These are phyloP conservation scores for Phytophthora kernoviae DNA, from an alignment of 352 stramenopile species.

Conservation along the genomic window DNA sequence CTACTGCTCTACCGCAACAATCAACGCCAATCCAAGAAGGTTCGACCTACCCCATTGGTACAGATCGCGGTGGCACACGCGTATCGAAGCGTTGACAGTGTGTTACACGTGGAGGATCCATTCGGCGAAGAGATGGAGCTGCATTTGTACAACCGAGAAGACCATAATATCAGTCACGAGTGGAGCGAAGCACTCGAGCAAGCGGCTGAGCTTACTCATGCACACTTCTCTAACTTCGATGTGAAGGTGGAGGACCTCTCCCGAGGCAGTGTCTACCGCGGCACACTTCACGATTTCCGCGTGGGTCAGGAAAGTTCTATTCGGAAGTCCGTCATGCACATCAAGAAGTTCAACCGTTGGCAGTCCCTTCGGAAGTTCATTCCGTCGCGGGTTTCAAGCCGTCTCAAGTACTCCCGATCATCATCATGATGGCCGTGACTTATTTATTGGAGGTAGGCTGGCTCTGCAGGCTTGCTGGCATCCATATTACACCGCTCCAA, in stretches of 20 bases:
- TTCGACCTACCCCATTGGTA: constrained; percentile 48
- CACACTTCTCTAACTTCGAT: constrained; percentile 67
- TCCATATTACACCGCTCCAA: background rate
- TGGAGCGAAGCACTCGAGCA: constrained; percentile 66
- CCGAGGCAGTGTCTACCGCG: constrained; percentile 67
- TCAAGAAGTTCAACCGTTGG: constrained; percentile 50
- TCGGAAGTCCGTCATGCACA: constrained; percentile 30
- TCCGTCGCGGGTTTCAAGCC: constrained; percentile 28
- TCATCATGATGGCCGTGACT: constrained; percentile 10
- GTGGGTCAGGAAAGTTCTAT: constrained; percentile 24
- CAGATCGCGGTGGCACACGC: constrained; percentile 69
- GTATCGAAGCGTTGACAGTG: constrained; percentile 44
- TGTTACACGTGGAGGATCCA: constrained; percentile 59
- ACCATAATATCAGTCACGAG: constrained; percentile 24
- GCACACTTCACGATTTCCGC: constrained; percentile 58
- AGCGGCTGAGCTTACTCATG: constrained; percentile 57
- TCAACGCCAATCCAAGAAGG: constrained; percentile 42
- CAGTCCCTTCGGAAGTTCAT: constrained; percentile 34
- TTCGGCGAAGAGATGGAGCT: constrained; percentile 79
- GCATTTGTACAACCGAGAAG: constrained; percentile 64
- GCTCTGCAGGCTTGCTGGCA: background rate
- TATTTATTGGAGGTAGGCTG: constrained; percentile 21
- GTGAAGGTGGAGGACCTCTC: constrained; percentile 68
- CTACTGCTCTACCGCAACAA: constrained; percentile 66
- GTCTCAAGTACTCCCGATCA: constrained; percentile 31